Evolutionary conservation across 352 stramenopile species (phyloP).

Genomic region (Thalassiosira mediterranea): DNA sequence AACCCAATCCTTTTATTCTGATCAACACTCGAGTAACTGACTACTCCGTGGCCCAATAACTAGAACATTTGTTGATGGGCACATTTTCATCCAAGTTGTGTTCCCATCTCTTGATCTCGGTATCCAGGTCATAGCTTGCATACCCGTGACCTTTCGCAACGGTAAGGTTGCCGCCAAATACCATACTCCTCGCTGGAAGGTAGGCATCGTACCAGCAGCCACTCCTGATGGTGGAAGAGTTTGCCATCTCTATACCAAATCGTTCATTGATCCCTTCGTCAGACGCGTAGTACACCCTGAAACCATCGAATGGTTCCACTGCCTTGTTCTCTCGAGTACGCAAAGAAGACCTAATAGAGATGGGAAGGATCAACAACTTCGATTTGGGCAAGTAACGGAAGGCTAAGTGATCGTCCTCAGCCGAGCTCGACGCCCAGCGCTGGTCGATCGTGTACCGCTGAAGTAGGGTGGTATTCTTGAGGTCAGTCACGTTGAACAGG

Average conservation of each 20-base stretch:
- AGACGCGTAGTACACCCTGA: conserved; percentile 10
- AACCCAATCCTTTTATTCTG: too few relatives aligned
- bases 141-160: conserved; percentile 21
- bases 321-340: conserved; percentile 2
- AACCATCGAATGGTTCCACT: conserved; percentile 20
- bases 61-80: conserved; percentile 1
- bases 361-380: conserved; percentile 23
- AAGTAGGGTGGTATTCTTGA: conserved; percentile 3
- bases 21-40: too few relatives aligned
- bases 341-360: conserved; percentile 11
- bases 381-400: conserved; percentile 17
- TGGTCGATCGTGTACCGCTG: conserved; percentile 17
- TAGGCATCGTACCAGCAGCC: conserved; percentile 28
- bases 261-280: conserved; percentile 13
- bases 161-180: conserved; percentile 16
- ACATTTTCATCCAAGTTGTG: conserved; percentile 13
- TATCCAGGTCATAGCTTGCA: conserved; percentile 8
- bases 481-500: conserved; percentile 42
- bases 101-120: conserved; percentile 10
- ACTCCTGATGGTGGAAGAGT: background rate
- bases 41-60: too few relatives aligned
- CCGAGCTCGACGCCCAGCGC: conserved; percentile 29
- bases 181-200: conserved; percentile 5
- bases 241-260: conserved; percentile 15
- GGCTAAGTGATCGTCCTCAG: conserved; percentile 29